Evolutionary conservation across 1,284 basidiomycete species (phyloP), one percentile per base, ranked within the genome.

Genomic region (Meripilus lineatus): DNA sequence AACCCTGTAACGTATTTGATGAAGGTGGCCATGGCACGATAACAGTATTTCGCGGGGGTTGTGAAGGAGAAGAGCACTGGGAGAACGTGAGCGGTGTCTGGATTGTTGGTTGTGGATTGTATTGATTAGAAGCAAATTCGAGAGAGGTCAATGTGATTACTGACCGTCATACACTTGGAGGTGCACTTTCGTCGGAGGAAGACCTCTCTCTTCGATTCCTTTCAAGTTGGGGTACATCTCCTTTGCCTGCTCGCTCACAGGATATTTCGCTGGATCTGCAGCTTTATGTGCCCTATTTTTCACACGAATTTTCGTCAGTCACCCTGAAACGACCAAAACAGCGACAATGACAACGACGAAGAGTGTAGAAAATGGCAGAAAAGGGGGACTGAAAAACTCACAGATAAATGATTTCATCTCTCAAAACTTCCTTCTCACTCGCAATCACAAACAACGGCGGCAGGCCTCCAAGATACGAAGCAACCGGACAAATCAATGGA

Each of bases 231-330:
- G 86, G 52, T 91, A 84, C 45, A 92, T 52, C 22, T 68, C 62
- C 41, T 76, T 70, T 2, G 77, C 68, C 25, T 80, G 74, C 0
- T 86, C 74, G 38, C 72, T 75, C 5, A 90, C 56, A 0, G 86
- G 84, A 57, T 81, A 93, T 50, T 70, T 70, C 0, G 80, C 77
- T 0, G 95, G 95, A 59, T 90, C 68, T 2, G 91, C 91, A 11
- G 95, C 95, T 56, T 88, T 93, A 59, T 98, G 94, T 0, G 95
- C 93, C 13, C 92, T 95, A 52, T 11, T n/a, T n/a, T n/a, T n/a
- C n/a, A 50, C 39, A 21, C 24, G 38, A 40, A 40, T 13, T 20
- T 40, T 13, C 26, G 17, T 28, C 8, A 36, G 18, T 36, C 17
- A 8, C 6, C 22, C 37, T 8, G 17, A 11, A 24, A 20, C 7